phyloP scores from a whole-genome alignment of 805 yeast species.

The Yamadazyma philogaea region DNA sequence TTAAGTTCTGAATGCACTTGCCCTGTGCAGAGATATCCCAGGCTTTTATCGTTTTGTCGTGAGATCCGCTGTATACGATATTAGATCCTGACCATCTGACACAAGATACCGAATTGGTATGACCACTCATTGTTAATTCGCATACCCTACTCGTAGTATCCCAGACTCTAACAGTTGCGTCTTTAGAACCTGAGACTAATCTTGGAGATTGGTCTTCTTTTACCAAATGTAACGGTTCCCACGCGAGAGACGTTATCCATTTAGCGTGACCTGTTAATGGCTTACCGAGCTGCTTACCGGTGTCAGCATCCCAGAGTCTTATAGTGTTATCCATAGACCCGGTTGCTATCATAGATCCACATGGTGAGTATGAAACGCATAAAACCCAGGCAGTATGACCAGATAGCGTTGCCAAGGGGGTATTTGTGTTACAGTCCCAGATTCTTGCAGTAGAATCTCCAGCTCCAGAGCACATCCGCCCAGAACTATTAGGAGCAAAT shows the following conservation, averaged over 20 bases:
- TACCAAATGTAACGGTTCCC: conserved; percentile 92
- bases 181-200: conserved; percentile 86
- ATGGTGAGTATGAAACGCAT: conserved; percentile 88
- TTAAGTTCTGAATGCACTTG: conserved; percentile 69
- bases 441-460: conserved; percentile 95
- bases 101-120: conserved; percentile 84
- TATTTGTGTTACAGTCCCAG: conserved; percentile 96
- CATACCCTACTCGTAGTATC: conserved; percentile 70
- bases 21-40: conserved; percentile 84
- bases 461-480: conserved; percentile 89
- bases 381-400: conserved; percentile 96
- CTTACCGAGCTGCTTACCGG: conserved; percentile 72
- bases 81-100: conserved; percentile 97
- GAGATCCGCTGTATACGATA: conserved; percentile 82
- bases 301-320: conserved; percentile 78
- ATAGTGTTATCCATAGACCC: conserved; percentile 93
- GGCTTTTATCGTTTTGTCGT: conserved; percentile 87
- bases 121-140: conserved; percentile 76
- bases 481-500: conserved; percentile 86
- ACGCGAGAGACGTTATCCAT: conserved; percentile 84
- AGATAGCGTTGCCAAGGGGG: conserved; percentile 72
- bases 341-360: conserved; percentile 87
- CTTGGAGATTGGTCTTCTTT: conserved; percentile 63
- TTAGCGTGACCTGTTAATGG: conserved; percentile 79
- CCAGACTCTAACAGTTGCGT: conserved; percentile 88